phyloP scores from a whole-genome alignment of 2,329 filamentous ascomycete genomes.

The Mollisiaceae sp. region DNA sequence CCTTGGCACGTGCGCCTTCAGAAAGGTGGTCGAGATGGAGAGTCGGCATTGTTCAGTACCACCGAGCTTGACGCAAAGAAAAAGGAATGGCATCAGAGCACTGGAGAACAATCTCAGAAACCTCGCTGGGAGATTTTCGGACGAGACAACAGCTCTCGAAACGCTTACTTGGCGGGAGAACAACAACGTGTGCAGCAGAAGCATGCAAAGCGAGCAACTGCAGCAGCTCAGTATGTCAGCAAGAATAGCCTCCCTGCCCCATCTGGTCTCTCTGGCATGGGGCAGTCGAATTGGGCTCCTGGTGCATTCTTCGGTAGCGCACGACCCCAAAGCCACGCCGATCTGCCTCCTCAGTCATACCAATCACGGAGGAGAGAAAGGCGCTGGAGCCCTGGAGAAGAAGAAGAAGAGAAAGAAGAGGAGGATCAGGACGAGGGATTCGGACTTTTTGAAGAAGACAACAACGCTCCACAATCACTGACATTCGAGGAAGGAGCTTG shows the following conservation, averaged over 20 bases:
- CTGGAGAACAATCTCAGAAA: conserved; percentile 32
- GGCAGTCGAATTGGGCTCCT: too few species aligned
- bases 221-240: too few species aligned
- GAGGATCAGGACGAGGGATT: conserved; percentile 28
- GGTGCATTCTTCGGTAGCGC: neutral
- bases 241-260: neutral
- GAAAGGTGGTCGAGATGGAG: conserved; percentile 34
- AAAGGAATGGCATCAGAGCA: conserved; percentile 33
- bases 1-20: conserved; percentile 53
- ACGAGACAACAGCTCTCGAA: conserved; percentile 16
- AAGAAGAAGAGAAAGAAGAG: neutral
- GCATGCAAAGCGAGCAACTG: conserved; percentile 1
- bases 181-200: neutral
- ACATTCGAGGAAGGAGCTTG: conserved; percentile 58
- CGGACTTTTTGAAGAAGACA: conserved; percentile 22
- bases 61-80: conserved; percentile 45
- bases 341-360: neutral
- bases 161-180: conserved; percentile 4
- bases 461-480: conserved; percentile 34
- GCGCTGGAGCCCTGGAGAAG: neutral
- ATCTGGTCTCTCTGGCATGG: neutral
- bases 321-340: neutral
- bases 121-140: conserved; percentile 47
- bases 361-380: neutral
- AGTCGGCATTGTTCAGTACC: conserved; percentile 34